A percentile compares a stretch with the other conserved stretches of the same genome.
phyloP scores from a whole-genome alignment of 1,139 yeast species.

The Pichia sp. region DNA sequence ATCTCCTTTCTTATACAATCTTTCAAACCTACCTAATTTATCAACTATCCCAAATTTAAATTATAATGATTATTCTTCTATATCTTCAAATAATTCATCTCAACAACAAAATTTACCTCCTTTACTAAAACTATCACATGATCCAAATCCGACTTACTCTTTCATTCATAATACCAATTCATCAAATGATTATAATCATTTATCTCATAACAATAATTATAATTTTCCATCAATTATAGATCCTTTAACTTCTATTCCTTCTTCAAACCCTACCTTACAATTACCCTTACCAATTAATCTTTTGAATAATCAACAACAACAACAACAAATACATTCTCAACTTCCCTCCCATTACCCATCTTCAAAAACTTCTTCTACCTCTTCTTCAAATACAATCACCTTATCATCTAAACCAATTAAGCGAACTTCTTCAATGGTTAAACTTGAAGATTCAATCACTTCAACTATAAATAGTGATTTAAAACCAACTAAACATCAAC shows the following conservation, averaged over 20 bases:
- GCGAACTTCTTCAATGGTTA: not conserved
- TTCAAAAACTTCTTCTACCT: not conserved
- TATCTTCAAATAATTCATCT: not conserved
- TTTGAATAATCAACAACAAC: not conserved
- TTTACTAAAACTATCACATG: slow-evolving; percentile 23
- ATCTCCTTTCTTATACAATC: slow-evolving; percentile 3
- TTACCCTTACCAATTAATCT: too few relatives aligned
- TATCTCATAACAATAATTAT: not conserved
- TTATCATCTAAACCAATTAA: not conserved
- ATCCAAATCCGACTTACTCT: slow-evolving; percentile 3
- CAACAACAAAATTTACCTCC: slow-evolving; percentile 20
- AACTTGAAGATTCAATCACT: not conserved
- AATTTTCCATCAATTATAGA: too few relatives aligned
- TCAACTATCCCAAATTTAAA: not conserved
- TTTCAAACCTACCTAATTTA: not conserved
- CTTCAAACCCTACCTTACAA: too few relatives aligned
- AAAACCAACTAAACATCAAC: slow-evolving; percentile 3
- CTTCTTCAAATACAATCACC: not conserved
- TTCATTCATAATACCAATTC: not conserved
- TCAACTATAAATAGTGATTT: not conserved
- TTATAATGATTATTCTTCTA: not conserved
- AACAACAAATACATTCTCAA: not conserved
- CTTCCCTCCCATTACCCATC: not conserved
- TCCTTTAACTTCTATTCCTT: too few relatives aligned
- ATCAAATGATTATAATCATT: not conserved